These are phyloP conservation scores for Albizia julibrissin DNA, from an alignment of 306 rosid genomes.

Conservation along the genomic window DNA sequence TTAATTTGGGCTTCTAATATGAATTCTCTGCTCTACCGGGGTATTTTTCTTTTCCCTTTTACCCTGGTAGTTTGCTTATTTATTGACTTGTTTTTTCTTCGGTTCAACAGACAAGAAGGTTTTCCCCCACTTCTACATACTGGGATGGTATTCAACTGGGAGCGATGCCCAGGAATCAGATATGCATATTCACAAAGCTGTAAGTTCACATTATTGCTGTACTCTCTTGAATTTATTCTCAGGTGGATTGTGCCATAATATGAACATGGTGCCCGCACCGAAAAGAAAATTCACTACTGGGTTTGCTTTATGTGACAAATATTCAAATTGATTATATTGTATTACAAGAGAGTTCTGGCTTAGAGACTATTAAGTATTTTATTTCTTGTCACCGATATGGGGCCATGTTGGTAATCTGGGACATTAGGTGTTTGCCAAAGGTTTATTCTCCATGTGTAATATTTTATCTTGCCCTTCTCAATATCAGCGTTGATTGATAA, in stretches of 20 bases:
- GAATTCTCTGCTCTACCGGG: background rate
- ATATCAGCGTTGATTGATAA: background rate
- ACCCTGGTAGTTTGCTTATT: background rate
- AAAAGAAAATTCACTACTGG: background rate
- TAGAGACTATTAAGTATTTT: background rate
- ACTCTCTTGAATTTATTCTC: background rate
- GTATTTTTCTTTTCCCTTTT: background rate
- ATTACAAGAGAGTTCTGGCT: background rate
- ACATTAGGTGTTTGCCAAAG: background rate
- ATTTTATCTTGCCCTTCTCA: background rate
- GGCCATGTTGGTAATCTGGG: background rate
- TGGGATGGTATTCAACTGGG: conserved; percentile 99
- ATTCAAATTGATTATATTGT: background rate
- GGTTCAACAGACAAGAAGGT: conserved; percentile 83
- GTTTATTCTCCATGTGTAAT: background rate
- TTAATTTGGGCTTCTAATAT: background rate
- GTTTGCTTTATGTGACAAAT: background rate
- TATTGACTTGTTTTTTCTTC: conserved; percentile 3
- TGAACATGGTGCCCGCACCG: background rate
- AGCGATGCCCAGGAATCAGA: conserved; percentile 85
- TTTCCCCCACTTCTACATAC: conserved; percentile 84
- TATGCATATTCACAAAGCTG: conserved; percentile 93
- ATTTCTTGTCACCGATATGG: background rate
- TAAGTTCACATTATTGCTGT: conserved; percentile 37
- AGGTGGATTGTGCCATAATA: background rate